Percentiles rank a stretch among this genome's conserved stretches.
Conservation (phyloP, 441 rosid species). For the Lagerstroemia fauriei region DNA sequence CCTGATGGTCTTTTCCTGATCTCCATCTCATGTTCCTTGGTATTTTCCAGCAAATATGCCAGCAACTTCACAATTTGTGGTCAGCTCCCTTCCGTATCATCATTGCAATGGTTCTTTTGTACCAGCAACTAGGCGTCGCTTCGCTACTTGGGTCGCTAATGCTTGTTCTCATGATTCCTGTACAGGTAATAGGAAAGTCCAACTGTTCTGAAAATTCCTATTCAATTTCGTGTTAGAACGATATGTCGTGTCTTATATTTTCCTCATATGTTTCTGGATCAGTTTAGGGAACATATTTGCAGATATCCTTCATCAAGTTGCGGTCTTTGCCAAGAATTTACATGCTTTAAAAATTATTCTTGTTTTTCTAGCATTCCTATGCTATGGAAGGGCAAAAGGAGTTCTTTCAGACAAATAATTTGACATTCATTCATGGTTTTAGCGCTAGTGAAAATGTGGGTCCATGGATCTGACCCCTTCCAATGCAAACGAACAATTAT, state of each 20-base stretch:
- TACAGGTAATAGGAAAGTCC: conserved; percentile 51
- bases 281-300: not conserved
- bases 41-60: conserved; percentile 66
- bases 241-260: not conserved
- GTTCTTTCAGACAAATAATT: not conserved
- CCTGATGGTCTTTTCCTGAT: not conserved
- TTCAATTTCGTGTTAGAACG: not conserved
- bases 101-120: conserved; percentile 77
- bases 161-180: conserved; percentile 71
- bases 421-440: not conserved
- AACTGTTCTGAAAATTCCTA: not conserved
- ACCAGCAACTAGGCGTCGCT: conserved; percentile 86
- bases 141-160: conserved; percentile 69
- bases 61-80: conserved; percentile 79
- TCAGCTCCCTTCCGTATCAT: conserved; percentile 90
- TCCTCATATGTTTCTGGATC: not conserved
- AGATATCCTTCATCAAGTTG: not conserved
- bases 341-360: not conserved
- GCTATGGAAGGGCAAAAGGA: not conserved
- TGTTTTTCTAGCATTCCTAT: not conserved
- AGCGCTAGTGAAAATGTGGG: not conserved
- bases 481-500: not conserved
- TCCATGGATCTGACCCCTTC: not conserved
- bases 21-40: conserved; percentile 7
- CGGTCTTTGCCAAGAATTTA: not conserved